Conservation (phyloP, 192 early-diverging fungal genomes). For the Geranomyces michiganensis region DNA sequence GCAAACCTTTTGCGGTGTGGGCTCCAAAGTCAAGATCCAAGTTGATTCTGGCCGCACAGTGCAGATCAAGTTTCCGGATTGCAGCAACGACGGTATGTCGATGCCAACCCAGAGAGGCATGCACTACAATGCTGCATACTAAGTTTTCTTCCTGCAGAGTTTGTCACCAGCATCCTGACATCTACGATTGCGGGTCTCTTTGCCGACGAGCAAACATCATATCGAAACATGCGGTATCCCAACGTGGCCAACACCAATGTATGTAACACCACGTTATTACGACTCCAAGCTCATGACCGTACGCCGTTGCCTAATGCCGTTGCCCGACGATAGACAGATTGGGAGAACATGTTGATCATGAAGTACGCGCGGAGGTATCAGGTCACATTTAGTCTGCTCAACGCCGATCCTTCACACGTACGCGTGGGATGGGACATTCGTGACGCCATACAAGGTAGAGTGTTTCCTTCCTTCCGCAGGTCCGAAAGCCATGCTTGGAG, state of each 20-base stretch:
- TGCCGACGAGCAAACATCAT: conserved; percentile 29
- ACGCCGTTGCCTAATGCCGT: neutral
- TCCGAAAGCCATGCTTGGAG: too few relatives aligned
- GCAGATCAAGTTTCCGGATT: neutral
- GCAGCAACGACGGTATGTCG: conserved; percentile 11
- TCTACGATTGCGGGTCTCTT: conserved; percentile 43
- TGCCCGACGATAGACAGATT: conserved; percentile 18
- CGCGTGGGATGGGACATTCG: conserved; percentile 84
- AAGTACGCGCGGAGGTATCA: conserved; percentile 88
- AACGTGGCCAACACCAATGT: neutral
- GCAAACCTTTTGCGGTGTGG: conserved; percentile 7
- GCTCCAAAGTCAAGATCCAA: neutral
- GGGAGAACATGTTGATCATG: conserved; percentile 66
- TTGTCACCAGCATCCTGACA: neutral
- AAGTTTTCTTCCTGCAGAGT: neutral
- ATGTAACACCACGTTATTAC: too few relatives aligned
- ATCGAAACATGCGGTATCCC: neutral
- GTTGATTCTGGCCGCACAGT: neutral
- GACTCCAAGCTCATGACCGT: neutral
- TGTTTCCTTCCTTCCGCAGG: too few relatives aligned
- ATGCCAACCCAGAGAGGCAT: neutral
- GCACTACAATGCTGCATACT: neutral
- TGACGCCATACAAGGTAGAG: conserved; percentile 52
- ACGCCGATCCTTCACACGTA: conserved; percentile 73
- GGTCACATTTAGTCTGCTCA: conserved; percentile 84